A percentile compares a stretch with the other conserved stretches of the same genome.
These are phyloP conservation scores for Parastagonospora avenae DNA, from an alignment of 2,329 filamentous ascomycete genomes.

Conservation along the genomic window DNA sequence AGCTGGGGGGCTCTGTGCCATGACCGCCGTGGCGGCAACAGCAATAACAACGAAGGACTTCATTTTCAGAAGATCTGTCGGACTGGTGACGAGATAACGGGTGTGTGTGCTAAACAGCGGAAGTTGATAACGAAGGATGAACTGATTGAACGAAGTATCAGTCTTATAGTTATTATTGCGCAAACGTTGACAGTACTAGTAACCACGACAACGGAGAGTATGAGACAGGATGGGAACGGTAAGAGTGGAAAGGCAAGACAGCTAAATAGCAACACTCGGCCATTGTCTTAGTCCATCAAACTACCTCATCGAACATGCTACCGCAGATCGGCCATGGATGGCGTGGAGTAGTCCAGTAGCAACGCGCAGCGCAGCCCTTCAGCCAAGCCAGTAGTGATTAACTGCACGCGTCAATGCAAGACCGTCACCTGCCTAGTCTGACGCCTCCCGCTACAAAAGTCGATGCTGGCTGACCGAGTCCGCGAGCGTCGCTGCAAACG, in stretches of 20 bases:
- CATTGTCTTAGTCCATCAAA: conserved; percentile 16
- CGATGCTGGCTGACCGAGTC: conserved; percentile 27
- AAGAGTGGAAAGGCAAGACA: conserved; percentile 22
- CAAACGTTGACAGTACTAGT: conserved; percentile 16
- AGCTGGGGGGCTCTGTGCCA: conserved; percentile 49
- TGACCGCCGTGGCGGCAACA: conserved; percentile 37
- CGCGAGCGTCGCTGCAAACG: conserved; percentile 7
- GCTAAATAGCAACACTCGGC: conserved; percentile 34
- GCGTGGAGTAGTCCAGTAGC: conserved; percentile 18
- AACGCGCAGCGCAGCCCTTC: conserved; percentile 18
- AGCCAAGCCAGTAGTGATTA: conserved; percentile 28
- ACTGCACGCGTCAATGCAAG: conserved; percentile 37
- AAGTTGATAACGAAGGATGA: conserved; percentile 21
- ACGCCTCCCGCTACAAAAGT: conserved; percentile 24
- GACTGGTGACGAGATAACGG: conserved; percentile 12
- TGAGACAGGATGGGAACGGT: conserved; percentile 17
- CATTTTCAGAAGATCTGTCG: conserved; percentile 27
- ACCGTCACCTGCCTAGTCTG: conserved; percentile 20
- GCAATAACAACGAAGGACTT: conserved; percentile 38
- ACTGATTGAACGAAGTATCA: conserved; percentile 49
- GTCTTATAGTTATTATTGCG: conserved; percentile 15
- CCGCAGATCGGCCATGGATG: conserved; percentile 23
- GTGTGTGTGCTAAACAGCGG: conserved; percentile 6
- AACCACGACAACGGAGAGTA: conserved; percentile 34
- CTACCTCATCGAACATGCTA: conserved; percentile 30